These are phyloP conservation scores for Corrigiola litoralis DNA, from an alignment of 179 eudicot species.

Conservation along the genomic window DNA sequence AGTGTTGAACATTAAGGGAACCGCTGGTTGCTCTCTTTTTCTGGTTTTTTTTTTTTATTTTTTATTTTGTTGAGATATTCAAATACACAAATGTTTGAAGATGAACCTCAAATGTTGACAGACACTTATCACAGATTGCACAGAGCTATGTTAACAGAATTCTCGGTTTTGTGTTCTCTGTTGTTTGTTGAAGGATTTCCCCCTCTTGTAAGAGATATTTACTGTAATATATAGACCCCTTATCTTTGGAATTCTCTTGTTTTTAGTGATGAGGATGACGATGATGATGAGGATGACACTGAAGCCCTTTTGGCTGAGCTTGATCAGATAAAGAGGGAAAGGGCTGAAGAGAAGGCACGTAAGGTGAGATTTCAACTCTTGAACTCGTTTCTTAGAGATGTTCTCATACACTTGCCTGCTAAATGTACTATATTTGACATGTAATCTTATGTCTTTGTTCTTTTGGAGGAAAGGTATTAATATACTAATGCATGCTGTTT, in stretches of 20 bases:
- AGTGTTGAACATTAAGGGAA: background rate
- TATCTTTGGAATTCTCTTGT: background rate
- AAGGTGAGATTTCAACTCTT: conserved; percentile 38
- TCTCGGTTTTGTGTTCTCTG: background rate
- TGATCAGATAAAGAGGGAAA: conserved; percentile 85
- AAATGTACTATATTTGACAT: background rate
- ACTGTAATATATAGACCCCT: background rate
- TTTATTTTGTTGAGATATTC: too few relatives aligned
- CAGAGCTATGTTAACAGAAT: background rate
- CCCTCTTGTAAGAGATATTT: background rate
- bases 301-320: conserved; percentile 95
- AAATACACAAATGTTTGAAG: background rate
- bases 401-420: background rate
- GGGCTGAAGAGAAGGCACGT: conserved; percentile 81
- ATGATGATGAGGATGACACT: conserved; percentile 94
- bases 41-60: too few relatives aligned
- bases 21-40: background rate
- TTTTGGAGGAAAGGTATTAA: background rate
- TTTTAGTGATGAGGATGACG: conserved; percentile 55
- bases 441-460: background rate
- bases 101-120: background rate
- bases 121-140: background rate
- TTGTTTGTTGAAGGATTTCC: background rate
- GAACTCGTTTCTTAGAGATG: background rate
- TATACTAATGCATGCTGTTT: background rate